Evolutionary conservation across 805 yeast species (phyloP), one percentile per base, ranked within the genome.

Genomic region (Blastobotrys peoriensis): DNA sequence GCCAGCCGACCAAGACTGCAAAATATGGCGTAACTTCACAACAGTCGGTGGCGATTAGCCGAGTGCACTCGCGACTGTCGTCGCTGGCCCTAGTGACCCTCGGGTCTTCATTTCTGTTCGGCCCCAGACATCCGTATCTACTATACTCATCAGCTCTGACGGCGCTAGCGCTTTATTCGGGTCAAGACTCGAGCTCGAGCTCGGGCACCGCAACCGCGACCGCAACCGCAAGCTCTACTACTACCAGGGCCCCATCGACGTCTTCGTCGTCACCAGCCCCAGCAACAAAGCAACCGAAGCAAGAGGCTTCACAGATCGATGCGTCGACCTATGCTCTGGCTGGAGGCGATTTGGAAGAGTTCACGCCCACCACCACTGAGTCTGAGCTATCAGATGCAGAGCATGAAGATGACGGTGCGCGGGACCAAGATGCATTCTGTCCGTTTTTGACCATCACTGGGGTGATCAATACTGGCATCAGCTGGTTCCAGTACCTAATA

Each of bases 101-200:
- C 35, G 20, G 50, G 4, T 43, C 49, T 10, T 57, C 65, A 15
- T 63, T 49, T 44, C 25, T 53, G 28, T 44, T 50, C 21, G 51
- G 65, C 37, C 45, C 54, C 37, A 50, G 57, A 40, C 67, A 63
- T 51, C 67, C 67, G 9, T 63, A 63, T 44, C 54, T 63, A 47
- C 46, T 63, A 21, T 63, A 63, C 49, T 51, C 58, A 8, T 25
- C 30, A 16, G 65, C 62, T 5, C 45, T 60, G 15, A 57, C 64
- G 8, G 55, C 61, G 21, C 65, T 65, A 4, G 20, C 51, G 2
- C 25, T 51, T 18, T 25, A 25, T 13, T 25, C 30, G 8, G 30
- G 13, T 13, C 8, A 25, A 8, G 30, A 25, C n/a, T n/a, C n/a
- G n/a, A n/a, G n/a, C n/a, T n/a, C n/a, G n/a, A n/a, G n/a, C n/a